Base-by-base conservation (phyloP, 768 basidiomycete genomes). In the Pleurotus eryngii region DNA sequence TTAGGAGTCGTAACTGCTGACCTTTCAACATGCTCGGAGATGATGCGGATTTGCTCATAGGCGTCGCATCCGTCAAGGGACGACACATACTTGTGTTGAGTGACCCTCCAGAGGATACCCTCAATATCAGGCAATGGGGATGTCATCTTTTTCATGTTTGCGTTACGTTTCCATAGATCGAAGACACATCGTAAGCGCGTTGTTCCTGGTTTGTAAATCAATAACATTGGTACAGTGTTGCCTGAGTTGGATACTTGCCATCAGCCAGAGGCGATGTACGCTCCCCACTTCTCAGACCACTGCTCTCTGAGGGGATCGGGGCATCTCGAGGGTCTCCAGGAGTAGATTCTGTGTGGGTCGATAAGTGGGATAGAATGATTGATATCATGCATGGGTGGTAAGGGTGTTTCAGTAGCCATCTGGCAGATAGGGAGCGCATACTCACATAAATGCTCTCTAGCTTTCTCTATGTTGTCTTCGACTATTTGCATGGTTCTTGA, bases 301-400 rank as follows among this genome's bases (percentile, higher is more conserved):
- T 53, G 22, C 1, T 18, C 6, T 11, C 48, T 49, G 3, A 68
- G 20, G 1, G 68, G 58, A 6, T 73, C 68, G 0, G 69, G 63
- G 46, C 72, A 73, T 20, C 61, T 49, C 0, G 72, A 60, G 5
- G 59, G 60, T 7, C 61, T 61, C 18, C 61, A 67, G 0, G 60
- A 49, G 47, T 70, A 70, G 8, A 27, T 17, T 38, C 63, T 62
- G 2, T 55, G 20, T 7, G 65, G 59, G 37, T 73, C 66, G 9
- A 69, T 70, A 8, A 74, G 57, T 1, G 66, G 65, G 9, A 74
- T 74, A 0, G 46, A 42, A 48, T 74, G 73, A 50, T 74, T 74
- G 4, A 74, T 63, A 1, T 57, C 69, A 7, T n/a, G n/a, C n/a
- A n/a, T n/a, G n/a, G n/a, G n/a, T n/a, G n/a, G n/a, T n/a, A n/a